Evolutionary conservation across 2,329 filamentous ascomycete genomes (phyloP).

Genomic region (Colletotrichum sp.): DNA sequence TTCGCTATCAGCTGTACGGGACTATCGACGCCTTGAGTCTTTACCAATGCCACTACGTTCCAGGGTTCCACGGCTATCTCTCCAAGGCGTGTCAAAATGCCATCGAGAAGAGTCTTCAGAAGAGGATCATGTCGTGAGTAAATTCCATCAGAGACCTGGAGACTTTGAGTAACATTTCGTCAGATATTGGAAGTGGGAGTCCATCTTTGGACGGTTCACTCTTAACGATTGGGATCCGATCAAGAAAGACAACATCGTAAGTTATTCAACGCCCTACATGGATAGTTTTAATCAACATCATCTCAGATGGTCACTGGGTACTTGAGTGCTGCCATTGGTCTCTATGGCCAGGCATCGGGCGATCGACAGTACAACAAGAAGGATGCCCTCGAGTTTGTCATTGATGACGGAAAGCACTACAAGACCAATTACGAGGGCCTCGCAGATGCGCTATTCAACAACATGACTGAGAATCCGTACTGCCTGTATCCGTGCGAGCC

Average conservation of each 20-base stretch:
- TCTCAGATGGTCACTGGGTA: background rate
- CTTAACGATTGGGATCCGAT: background rate
- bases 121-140: background rate
- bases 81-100: background rate
- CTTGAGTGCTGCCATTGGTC: background rate
- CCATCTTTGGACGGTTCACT: background rate
- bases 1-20: background rate
- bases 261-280: background rate
- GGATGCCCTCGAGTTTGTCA: background rate
- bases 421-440: background rate
- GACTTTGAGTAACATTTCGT: background rate
- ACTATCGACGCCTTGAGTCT: background rate
- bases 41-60: background rate
- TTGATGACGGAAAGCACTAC: background rate
- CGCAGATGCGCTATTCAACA: background rate
- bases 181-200: background rate
- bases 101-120: background rate
- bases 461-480: background rate
- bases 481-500: background rate
- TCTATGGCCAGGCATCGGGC: background rate
- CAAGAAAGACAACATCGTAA: background rate
- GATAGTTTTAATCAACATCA: background rate
- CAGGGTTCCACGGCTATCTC: background rate
- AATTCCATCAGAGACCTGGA: background rate
- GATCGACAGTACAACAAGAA: background rate